These are phyloP conservation scores for Coleophoma eucalyptorum DNA, from an alignment of 2,329 filamentous ascomycete species.

Conservation along the genomic window DNA sequence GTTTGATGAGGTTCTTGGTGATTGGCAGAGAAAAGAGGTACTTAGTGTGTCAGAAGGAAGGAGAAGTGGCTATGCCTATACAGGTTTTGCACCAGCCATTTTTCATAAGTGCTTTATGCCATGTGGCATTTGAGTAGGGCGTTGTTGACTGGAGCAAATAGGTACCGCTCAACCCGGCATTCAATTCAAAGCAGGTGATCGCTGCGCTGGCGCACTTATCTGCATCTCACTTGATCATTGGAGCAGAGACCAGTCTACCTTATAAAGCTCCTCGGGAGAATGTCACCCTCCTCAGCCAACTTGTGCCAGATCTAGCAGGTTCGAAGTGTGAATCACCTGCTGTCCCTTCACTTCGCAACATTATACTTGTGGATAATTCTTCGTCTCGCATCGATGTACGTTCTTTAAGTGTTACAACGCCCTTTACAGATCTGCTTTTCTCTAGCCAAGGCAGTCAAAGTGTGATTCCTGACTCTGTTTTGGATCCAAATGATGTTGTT, in stretches of 20 bases:
- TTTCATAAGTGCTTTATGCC: too few relatives aligned
- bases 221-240: constrained; percentile 73
- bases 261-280: constrained; percentile 61
- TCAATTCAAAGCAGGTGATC: constrained; percentile 74
- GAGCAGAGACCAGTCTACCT: constrained; percentile 82
- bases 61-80: too few relatives aligned
- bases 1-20: too few relatives aligned
- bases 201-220: constrained; percentile 75
- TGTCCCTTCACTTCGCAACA: constrained; percentile 65
- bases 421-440: constrained; percentile 21
- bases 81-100: too few relatives aligned
- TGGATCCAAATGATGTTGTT: constrained; percentile 65
- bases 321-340: constrained; percentile 36
- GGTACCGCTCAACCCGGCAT: constrained; percentile 89
- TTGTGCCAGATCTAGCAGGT: constrained; percentile 40
- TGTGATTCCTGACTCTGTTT: constrained; percentile 40
- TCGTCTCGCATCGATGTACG: constrained; percentile 34
- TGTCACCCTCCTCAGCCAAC: constrained; percentile 48
- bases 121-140: too few relatives aligned
- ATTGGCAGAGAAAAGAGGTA: too few relatives aligned
- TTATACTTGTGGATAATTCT: constrained; percentile 81
- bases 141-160: constrained; percentile 18
- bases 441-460: constrained; percentile 36
- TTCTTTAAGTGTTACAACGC: constrained; percentile 33
- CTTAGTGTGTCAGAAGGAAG: too few relatives aligned